Base-by-base conservation (phyloP, 1,139 yeast genomes). In the Geotrichum bryndzae region DNA sequence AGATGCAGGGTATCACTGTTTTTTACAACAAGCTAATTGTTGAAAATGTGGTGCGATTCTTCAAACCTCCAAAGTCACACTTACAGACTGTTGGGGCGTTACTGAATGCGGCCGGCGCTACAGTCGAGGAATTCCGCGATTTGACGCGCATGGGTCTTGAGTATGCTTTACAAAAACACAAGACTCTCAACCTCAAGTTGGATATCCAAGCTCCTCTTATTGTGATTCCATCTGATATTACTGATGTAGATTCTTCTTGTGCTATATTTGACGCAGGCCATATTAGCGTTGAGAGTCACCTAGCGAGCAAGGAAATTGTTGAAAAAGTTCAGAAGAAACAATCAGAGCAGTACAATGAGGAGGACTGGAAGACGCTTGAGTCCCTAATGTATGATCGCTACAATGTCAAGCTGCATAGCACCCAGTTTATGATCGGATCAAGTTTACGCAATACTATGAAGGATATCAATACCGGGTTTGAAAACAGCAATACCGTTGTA, bases 231-330 rank as follows among this genome's bases (percentile, higher is more conserved):
- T 78, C 90, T 25, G 90, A 90, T 70, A 89, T 96, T 0, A 81
- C 84, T 13, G 84, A 83, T 66, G 84, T 89, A 84, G 80, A 87
- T 52, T 85, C 97, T 0, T 96, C 97, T 0, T 96, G 96, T 64
- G 91, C 94, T 4, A 84, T 94, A 13, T 79, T 94, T 61, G 98
- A 94, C 80, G 97, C 97, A 15, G 99, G 99, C 70, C 97, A 94
- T 73, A 87, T 94, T 41, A 86, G 92, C 68, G 84, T 94, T 6
- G 77, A 80, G 1, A 90, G 97, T 72, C 92, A 90, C 66, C 79
- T 92, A 54, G 96, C 87, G 1, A 89, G 89, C 58, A 84, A 84
- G 67, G 81, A 82, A 1, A 84, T 83, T 57, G 82, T 91, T 48
- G 85, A 86, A 59, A 86, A 86, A 65, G 83, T 91, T 58, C 90